These are phyloP conservation scores for Strigomonas oncopelti DNA, from an alignment of 208 protist species.

Conservation along the genomic window DNA sequence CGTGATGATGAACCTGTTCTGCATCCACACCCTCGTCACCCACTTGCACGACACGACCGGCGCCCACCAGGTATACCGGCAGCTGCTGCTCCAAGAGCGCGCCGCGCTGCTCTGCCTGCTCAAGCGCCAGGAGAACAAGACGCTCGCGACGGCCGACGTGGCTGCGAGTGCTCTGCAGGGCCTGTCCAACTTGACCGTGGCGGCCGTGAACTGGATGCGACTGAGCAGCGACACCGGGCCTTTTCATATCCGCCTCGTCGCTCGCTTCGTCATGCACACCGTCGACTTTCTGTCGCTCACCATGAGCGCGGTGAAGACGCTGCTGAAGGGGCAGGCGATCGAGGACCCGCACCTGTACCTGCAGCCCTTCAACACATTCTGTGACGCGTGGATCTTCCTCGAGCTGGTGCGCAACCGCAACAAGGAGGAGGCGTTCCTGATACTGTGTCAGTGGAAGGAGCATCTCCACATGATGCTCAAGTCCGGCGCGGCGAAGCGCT, in stretches of 20 bases:
- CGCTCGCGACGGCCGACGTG: not conserved
- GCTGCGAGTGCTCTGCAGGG: conserved; percentile 20
- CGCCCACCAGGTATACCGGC: not conserved
- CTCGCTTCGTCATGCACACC: conserved; percentile 76
- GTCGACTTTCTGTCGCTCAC: conserved; percentile 77
- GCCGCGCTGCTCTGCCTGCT: conserved; percentile 43
- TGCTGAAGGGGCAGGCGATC: conserved; percentile 28
- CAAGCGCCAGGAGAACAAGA: conserved; percentile 8
- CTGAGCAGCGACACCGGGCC: conserved; percentile 43
- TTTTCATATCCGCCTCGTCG: conserved; percentile 56
- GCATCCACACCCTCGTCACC: not conserved
- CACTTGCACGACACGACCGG: not conserved
- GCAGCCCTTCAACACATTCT: conserved; percentile 80
- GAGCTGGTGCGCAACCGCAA: conserved; percentile 65
- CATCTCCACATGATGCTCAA: conserved; percentile 69
- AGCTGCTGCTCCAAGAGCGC: conserved; percentile 34
- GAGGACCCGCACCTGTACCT: conserved; percentile 26
- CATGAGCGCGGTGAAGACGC: conserved; percentile 48
- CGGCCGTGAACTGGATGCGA: conserved; percentile 82
- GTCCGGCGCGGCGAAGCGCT: conserved; percentile 44
- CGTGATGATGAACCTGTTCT: conserved; percentile 29
- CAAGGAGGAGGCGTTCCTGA: conserved; percentile 24
- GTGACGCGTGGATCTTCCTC: conserved; percentile 60
- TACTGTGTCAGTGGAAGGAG: conserved; percentile 76
- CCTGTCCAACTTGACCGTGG: conserved; percentile 54